Percentiles rank a stretch among this genome's conserved stretches.
Conservation (phyloP, 495 filamentous ascomycete genomes). For the Hyaloscypha hepaticicola region DNA sequence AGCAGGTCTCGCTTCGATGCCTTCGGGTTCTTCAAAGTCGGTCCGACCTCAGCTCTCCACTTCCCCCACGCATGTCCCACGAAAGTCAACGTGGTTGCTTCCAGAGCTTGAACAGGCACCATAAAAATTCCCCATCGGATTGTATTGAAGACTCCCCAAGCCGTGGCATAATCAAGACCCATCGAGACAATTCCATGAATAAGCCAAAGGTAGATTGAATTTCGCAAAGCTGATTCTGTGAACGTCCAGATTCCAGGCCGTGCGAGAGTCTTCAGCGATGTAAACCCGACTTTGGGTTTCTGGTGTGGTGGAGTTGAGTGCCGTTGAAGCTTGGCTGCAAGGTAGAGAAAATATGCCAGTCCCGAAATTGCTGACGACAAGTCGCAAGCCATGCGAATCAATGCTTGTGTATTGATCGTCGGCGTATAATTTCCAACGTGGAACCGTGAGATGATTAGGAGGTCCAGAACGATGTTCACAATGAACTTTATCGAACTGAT, state of each 20-base stretch:
- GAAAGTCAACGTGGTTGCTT: conserved; percentile 63
- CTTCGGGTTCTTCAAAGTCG: conserved; percentile 38
- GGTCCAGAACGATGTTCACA: conserved; percentile 68
- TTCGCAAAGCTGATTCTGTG: conserved; percentile 63
- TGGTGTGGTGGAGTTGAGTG: conserved; percentile 13
- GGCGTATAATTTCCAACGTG: conserved; percentile 56
- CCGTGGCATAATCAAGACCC: conserved; percentile 64
- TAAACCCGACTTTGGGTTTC: conserved; percentile 37
- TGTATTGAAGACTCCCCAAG: conserved; percentile 74
- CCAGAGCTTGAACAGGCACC: conserved; percentile 69
- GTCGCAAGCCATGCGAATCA: conserved; percentile 61
- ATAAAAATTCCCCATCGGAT: conserved; percentile 79
- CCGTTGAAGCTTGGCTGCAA: conserved; percentile 2
- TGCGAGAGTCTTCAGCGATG: conserved; percentile 49
- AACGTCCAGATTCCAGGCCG: conserved; percentile 59
- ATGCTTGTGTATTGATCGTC: conserved; percentile 62
- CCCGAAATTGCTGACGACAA: conserved; percentile 56
- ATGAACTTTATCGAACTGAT: conserved; percentile 63
- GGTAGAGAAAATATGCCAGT: conserved; percentile 57
- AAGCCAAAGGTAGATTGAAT: conserved; percentile 72
- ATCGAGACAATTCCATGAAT: conserved; percentile 62
- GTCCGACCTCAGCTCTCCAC: conserved; percentile 48
- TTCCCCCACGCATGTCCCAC: conserved; percentile 67
- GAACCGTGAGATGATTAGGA: conserved; percentile 68
- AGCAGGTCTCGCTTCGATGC: conserved; percentile 39